Conservation (phyloP, 345 rosid genomes). For the Hibiscus syriacus region DNA sequence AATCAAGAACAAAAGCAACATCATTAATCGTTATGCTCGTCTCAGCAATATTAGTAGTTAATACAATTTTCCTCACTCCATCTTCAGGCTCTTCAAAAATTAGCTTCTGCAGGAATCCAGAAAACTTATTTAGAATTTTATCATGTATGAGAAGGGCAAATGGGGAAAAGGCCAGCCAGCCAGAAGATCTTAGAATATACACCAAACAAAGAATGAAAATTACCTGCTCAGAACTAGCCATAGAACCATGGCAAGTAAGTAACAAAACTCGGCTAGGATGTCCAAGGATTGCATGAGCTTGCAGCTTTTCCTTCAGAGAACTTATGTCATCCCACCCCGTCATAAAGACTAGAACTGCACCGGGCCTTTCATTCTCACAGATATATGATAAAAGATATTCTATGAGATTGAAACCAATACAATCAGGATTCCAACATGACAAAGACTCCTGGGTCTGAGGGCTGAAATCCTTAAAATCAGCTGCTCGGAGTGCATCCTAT, state of each 20-base stretch:
- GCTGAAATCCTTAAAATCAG: conserved; percentile 56
- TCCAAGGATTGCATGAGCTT: conserved; percentile 58
- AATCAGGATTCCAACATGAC: conserved; percentile 87
- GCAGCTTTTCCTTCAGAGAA: conserved; percentile 79
- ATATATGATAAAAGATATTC: conserved; percentile 56
- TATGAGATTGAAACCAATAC: conserved; percentile 87
- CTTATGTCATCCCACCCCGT: conserved; percentile 97
- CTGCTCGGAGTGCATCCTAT: conserved; percentile 71
- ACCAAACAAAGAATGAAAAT: not conserved
- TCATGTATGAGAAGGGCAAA: not conserved
- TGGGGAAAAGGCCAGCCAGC: conserved; percentile 9
- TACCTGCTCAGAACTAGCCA: conserved; percentile 97
- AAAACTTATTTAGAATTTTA: not conserved
- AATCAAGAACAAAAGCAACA: conserved; percentile 81
- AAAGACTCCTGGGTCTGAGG: conserved; percentile 62
- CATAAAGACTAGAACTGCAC: conserved; percentile 86
- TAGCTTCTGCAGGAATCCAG: conserved; percentile 50
- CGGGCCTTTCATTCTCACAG: conserved; percentile 67
- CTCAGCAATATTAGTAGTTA: conserved; percentile 93
- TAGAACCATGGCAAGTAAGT: conserved; percentile 94
- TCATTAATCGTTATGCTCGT: conserved; percentile 93
- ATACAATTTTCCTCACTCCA: conserved; percentile 84
- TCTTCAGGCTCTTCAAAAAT: conserved; percentile 76
- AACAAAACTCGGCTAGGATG: conserved; percentile 60
- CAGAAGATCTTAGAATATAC: not conserved